Evolutionary conservation across 2,329 filamentous ascomycete species (phyloP), one percentile per base, ranked within the genome.

Genomic region (Chaetomiaceae sp.): DNA sequence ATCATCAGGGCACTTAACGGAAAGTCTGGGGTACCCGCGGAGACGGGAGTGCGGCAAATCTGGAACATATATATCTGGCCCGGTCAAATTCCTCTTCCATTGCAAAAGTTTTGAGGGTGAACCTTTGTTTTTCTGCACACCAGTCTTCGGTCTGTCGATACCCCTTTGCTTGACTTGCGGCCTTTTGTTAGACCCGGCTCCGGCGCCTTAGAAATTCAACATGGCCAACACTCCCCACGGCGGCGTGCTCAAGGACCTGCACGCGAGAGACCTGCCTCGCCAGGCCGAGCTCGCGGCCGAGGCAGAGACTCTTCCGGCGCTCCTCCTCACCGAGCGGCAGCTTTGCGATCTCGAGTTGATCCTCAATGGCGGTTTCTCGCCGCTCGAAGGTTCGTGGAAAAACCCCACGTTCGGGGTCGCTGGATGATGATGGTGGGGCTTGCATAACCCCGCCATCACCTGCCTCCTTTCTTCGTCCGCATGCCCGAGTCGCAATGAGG

Each of bases 261-360:
- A 97, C 65, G 91, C 91, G 62, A 88, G 94, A 75, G 94, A 99
- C 82, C 82, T 85, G 60, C 88, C 89, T 63, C 85, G 88, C 68
- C 87, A 94, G 63, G 79, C 79, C 60, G 79, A 96, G 77, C 87
- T 99, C 59, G 76, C 78, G 53, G 82, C 81, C 43, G 94, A 99
- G 76, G 88, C 92, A 38, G 91, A 96, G 79, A 86, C 70, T 29
- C 84, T 97, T 42, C 89, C 91, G 34, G 88, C 92, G 34, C 80
- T 99, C 63, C 76, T 87, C 56, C 84, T 99, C 63, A 88, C 83
- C 47, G 94, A 99, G 81, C 86, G 94, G 67, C 94, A 99, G 75
- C 85, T 99, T 46, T 99, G 94, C 75, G 94, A 99, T 80, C 81
- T 99, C 63, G 94, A 99, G 76, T 76, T 99, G 74, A 91, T 99